phyloP scores from a whole-genome alignment of 805 yeast species.

The Lachancea kluyveri region DNA sequence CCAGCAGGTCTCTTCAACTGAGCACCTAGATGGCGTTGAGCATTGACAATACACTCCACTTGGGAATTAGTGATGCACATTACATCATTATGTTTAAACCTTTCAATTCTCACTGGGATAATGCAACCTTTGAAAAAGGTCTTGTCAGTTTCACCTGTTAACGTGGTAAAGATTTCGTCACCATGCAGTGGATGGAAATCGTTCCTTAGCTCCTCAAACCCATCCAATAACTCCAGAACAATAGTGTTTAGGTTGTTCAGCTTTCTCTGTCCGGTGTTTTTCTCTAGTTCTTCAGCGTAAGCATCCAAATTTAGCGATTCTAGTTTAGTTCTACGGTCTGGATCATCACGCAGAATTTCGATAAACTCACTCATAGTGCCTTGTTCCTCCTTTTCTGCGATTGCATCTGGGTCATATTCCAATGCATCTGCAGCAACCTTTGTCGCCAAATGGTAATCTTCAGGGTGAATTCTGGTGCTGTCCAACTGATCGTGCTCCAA shows the following conservation, averaged over 20 bases:
- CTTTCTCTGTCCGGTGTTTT: slow-evolving; percentile 33
- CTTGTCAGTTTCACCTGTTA: slow-evolving; percentile 79
- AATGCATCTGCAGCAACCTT: slow-evolving; percentile 98
- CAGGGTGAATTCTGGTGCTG: slow-evolving; percentile 95
- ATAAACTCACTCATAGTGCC: slow-evolving; percentile 35
- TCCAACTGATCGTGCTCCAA: slow-evolving; percentile 78
- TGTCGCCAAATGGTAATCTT: slow-evolving; percentile 91
- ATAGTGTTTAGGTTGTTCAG: slow-evolving; percentile 30
- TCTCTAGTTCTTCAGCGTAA: slow-evolving; percentile 83
- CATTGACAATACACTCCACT: slow-evolving; percentile 52
- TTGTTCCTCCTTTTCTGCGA: slow-evolving; percentile 47
- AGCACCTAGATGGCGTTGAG: slow-evolving; percentile 41
- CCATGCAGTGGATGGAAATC: slow-evolving; percentile 59
- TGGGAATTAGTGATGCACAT: slow-evolving; percentile 49
- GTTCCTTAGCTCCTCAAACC: slow-evolving; percentile 80
- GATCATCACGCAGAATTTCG: slow-evolving; percentile 50
- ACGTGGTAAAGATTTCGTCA: slow-evolving; percentile 74
- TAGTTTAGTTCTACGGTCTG: slow-evolving; percentile 72
- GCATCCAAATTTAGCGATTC: slow-evolving; percentile 86
- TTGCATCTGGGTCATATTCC: slow-evolving; percentile 91
- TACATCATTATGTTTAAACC: slow-evolving; percentile 37
- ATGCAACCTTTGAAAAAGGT: slow-evolving; percentile 63
- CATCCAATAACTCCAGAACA: slow-evolving; percentile 69
- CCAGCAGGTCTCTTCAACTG: slow-evolving; percentile 40
- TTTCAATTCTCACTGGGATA: slow-evolving; percentile 67